phyloP scores from a whole-genome alignment of 2,329 filamentous ascomycete species.

The Parascedosporium putredinis region DNA sequence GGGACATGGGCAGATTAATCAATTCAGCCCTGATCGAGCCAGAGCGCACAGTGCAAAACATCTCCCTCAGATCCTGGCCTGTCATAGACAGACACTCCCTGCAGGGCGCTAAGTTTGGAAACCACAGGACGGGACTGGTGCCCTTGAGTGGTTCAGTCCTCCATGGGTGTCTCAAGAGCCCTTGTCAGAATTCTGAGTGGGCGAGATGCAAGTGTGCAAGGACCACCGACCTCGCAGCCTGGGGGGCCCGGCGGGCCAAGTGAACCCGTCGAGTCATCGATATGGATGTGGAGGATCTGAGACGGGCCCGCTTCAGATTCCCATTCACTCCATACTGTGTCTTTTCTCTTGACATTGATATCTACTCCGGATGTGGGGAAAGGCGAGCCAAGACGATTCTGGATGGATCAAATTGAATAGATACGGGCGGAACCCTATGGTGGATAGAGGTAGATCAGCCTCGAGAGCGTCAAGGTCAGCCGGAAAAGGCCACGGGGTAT shows the following conservation, averaged over 20 bases:
- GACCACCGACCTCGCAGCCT: neutral
- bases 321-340: no score
- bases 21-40: no score
- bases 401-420: no score
- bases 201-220: neutral
- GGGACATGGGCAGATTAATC: no score
- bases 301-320: neutral
- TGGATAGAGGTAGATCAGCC: no score
- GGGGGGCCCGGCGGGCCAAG: no score
- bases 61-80: neutral
- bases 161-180: neutral
- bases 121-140: neutral
- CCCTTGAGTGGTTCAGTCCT: conserved; percentile 1
- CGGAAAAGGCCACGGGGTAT: no score
- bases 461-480: no score
- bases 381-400: neutral
- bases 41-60: neutral
- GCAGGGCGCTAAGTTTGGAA: conserved; percentile 3
- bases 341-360: no score
- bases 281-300: neutral
- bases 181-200: neutral
- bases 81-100: neutral
- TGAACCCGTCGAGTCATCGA: neutral
- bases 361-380: neutral
- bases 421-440: no score